These are phyloP conservation scores for Xylaria acuta DNA, from an alignment of 495 filamentous ascomycete genomes.

Conservation along the genomic window DNA sequence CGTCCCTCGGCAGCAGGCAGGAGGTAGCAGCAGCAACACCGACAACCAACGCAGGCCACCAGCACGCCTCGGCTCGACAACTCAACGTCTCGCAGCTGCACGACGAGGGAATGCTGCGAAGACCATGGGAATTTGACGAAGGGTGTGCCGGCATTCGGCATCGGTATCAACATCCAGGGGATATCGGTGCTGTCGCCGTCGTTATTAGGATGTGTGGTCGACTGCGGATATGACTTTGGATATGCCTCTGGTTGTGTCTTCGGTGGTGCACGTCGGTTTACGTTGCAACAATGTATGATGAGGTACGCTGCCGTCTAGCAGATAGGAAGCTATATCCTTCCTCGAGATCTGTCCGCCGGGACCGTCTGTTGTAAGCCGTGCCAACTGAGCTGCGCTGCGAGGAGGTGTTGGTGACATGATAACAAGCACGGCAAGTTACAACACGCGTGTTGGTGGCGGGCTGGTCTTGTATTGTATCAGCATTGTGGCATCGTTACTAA, in stretches of 20 bases:
- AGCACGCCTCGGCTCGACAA: conserved; percentile 3
- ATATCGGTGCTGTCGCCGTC: neutral
- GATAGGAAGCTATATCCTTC: neutral
- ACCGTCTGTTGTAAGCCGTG: neutral
- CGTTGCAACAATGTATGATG: neutral
- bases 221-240: neutral
- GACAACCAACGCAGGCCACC: neutral
- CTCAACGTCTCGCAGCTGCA: conserved; percentile 8
- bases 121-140: neutral
- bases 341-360: neutral
- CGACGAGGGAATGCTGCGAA: neutral
- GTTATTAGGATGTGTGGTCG: neutral
- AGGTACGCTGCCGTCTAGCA: neutral
- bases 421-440: conserved; percentile 12
- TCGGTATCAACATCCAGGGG: neutral
- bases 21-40: neutral
- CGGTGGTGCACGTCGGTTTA: neutral
- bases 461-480: conserved; percentile 22
- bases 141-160: conserved; percentile 6
- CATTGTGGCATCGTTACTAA: conserved; percentile 27
- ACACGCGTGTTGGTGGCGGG: conserved; percentile 19
- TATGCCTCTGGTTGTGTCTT: neutral
- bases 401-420: conserved; percentile 23
- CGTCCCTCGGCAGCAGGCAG: neutral
- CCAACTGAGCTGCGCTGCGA: neutral